Conservation (phyloP, 805 yeast species). For the Candida nemodendra region DNA sequence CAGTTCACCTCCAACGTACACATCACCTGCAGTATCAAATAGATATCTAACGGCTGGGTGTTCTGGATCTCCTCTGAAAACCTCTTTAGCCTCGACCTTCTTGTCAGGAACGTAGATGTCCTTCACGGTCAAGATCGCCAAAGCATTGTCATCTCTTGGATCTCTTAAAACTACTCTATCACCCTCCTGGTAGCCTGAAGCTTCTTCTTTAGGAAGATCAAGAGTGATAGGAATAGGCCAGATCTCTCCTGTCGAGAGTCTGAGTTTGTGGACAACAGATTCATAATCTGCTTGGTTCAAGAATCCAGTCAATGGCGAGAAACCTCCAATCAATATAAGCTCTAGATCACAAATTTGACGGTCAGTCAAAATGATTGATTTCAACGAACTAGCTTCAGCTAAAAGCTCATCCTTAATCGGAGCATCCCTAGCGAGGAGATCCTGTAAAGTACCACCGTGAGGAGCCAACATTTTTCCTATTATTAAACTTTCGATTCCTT, state of each 20-base stretch:
- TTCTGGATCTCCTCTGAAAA: constrained; percentile 95
- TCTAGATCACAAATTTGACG: constrained; percentile 94
- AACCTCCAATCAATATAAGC: constrained; percentile 89
- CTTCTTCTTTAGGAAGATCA: constrained; percentile 57
- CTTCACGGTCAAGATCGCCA: constrained; percentile 78
- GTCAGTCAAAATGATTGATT: constrained; percentile 60
- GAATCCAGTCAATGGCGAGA: constrained; percentile 77
- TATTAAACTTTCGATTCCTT: too few species aligned
- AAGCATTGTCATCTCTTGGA: constrained; percentile 72
- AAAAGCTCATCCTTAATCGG: constrained; percentile 54
- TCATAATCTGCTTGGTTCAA: constrained; percentile 65
- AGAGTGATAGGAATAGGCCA: constrained; percentile 94
- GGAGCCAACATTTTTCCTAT: constrained; percentile 61
- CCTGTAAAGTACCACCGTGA: constrained; percentile 91
- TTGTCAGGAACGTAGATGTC: constrained; percentile 85
- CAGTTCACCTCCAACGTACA: constrained; percentile 82
- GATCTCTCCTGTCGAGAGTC: constrained; percentile 71
- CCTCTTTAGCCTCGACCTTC: constrained; percentile 73
- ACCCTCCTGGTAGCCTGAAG: constrained; percentile 50
- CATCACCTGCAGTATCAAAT: constrained; percentile 71
- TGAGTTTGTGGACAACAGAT: constrained; percentile 63
- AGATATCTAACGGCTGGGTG: constrained; percentile 89
- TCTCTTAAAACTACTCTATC: constrained; percentile 74
- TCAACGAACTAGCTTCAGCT: constrained; percentile 53
- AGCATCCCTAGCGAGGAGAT: constrained; percentile 79